A percentile compares a stretch with the other conserved stretches of the same genome.
phyloP scores from a whole-genome alignment of 2,329 filamentous ascomycete species.

The Venturia carpophila region DNA sequence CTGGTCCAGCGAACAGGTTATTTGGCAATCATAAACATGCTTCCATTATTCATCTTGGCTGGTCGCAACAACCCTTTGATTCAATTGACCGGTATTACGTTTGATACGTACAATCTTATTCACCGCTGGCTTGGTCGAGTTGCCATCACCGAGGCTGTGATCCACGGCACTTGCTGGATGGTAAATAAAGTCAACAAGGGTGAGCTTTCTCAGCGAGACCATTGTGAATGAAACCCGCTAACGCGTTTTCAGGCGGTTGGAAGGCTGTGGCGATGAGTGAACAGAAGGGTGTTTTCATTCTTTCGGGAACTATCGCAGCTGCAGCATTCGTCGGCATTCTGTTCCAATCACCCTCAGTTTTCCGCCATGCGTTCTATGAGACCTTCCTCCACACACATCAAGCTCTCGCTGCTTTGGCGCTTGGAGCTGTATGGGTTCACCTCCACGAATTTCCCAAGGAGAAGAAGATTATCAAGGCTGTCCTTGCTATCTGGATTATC shows the following conservation, averaged over 20 bases:
- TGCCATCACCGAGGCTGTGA: slow-evolving; percentile 59
- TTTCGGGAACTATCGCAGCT: slow-evolving; percentile 57
- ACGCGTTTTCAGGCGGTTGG: slow-evolving; percentile 41
- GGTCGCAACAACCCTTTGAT: slow-evolving; percentile 75
- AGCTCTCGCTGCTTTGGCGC: slow-evolving; percentile 48
- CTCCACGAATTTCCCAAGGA: slow-evolving; percentile 51
- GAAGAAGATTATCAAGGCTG: slow-evolving; percentile 52
- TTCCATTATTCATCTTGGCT: slow-evolving; percentile 65
- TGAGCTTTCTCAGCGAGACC: background rate
- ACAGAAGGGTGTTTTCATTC: slow-evolving; percentile 40
- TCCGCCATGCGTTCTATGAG: slow-evolving; percentile 74
- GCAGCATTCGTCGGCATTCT: slow-evolving; percentile 54
- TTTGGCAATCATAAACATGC: slow-evolving; percentile 68
- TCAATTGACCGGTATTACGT: slow-evolving; percentile 61
- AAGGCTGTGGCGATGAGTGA: slow-evolving; percentile 35
- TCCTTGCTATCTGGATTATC: slow-evolving; percentile 57
- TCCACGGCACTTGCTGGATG: slow-evolving; percentile 57
- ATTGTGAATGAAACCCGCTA: background rate
- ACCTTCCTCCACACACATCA: slow-evolving; percentile 69
- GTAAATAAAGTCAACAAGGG: slow-evolving; percentile 32
- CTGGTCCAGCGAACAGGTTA: slow-evolving; percentile 60
- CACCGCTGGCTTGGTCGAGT: slow-evolving; percentile 77
- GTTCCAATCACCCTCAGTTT: slow-evolving; percentile 60
- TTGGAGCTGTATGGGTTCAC: slow-evolving; percentile 61
- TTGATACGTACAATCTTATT: slow-evolving; percentile 75